Conservation (phyloP, 257 asterid species). For the Catharanthus roseus region DNA sequence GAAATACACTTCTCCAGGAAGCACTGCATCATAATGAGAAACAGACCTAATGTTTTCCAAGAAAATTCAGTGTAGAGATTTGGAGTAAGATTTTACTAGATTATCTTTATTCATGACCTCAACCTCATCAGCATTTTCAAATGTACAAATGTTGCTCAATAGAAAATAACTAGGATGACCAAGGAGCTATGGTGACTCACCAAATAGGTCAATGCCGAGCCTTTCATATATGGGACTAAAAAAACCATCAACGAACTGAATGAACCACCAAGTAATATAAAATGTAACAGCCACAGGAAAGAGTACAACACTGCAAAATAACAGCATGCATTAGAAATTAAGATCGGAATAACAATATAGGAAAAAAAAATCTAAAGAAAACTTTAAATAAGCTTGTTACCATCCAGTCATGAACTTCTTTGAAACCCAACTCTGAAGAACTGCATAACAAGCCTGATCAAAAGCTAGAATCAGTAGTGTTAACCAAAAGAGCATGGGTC, state of each 20-base stretch:
- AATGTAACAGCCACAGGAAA: slow-evolving; percentile 98
- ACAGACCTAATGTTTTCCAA: neutral
- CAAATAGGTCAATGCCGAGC: slow-evolving; percentile 83
- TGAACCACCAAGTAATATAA: slow-evolving; percentile 93
- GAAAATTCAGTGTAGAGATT: neutral
- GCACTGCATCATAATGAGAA: neutral
- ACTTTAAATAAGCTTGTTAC: slow-evolving; percentile 33
- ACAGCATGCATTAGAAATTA: slow-evolving; percentile 13
- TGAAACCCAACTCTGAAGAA: slow-evolving; percentile 97
- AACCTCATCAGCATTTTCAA: neutral
- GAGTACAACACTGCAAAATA: slow-evolving; percentile 71
- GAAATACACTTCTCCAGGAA: neutral
- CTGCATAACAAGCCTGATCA: slow-evolving; percentile 93
- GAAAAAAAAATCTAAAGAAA: neutral
- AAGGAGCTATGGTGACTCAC: slow-evolving; percentile 35
- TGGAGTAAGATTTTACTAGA: neutral
- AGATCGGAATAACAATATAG: slow-evolving; percentile 6
- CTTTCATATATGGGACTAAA: slow-evolving; percentile 95
- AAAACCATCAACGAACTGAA: slow-evolving; percentile 96
- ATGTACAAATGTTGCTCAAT: neutral
- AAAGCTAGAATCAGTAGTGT: slow-evolving; percentile 22
- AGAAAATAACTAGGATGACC: neutral
- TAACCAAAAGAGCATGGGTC: neutral
- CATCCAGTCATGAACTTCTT: slow-evolving; percentile 99
- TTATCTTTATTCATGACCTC: neutral